Base-by-base conservation (phyloP, 495 filamentous ascomycete genomes). In the Poronia punctata region DNA sequence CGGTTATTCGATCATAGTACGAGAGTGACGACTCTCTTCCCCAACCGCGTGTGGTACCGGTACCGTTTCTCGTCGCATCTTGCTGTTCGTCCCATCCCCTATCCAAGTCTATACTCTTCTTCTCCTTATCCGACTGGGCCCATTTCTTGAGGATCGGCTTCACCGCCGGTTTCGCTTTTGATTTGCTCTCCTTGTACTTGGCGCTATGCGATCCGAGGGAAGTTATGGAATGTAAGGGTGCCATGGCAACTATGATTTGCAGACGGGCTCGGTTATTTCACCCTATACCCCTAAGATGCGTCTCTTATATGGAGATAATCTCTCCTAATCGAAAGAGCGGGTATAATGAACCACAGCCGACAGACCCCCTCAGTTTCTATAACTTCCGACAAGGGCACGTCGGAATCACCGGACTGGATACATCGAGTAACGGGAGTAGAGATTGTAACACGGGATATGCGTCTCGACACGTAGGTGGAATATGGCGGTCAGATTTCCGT, bases 111-210 rank as follows among this genome's bases (percentile, higher is more conserved):
- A 74, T 45, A 41, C 72, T 75, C 46, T 61, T 73, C 56, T 74
- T 75, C 38, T 70, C 67, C 45, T 70, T 75, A 38, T 70, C 67
- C 39, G 66, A 68, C 23, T 67, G 66, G 12, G 67, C 57, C 54
- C 73, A 51, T 56, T 74, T 75, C 53, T 71, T 67, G 15, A 77
- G 54, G 24, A 77, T 75, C 7, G 73, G 73, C 54, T 76, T 75
- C 38, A 75, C 69, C 32, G 60, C 61, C 29, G 52, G 50, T 35
- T 57, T 66, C 16, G 49, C 50, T 46, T 56, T 56, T 29, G 58
- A 53, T 49, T 70, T 72, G 49, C 52, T 62, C 42, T 68, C 56
- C 53, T 67, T 71, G 45, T 52, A 57, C 38, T 40, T 52, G 15
- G 46, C 45, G 10, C 38, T 47, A 39, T 50, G 49, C 24, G 49